Conservation (phyloP, 2,329 filamentous ascomycete species). For the Fusarium hostae region DNA sequence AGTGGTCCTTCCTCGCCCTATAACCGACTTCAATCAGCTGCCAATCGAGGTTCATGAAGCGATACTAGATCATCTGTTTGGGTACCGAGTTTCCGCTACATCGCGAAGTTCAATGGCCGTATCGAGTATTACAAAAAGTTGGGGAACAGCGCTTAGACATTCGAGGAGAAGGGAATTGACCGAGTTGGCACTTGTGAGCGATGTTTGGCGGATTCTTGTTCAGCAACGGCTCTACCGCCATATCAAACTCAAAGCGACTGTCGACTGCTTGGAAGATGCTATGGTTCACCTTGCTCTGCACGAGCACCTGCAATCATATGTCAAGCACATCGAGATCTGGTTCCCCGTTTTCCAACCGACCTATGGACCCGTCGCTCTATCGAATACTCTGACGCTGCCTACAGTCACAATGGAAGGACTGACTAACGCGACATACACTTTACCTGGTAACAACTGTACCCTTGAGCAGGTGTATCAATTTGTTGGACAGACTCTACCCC, state of each 20-base stretch:
- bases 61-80: conserved; percentile 77
- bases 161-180: conserved; percentile 75
- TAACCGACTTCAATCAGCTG: conserved; percentile 60
- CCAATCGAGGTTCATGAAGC: conserved; percentile 78
- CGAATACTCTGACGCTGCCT: conserved; percentile 59
- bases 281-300: conserved; percentile 68
- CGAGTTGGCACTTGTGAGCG: conserved; percentile 70
- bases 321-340: conserved; percentile 81
- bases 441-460: conserved; percentile 74
- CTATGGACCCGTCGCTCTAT: conserved; percentile 55
- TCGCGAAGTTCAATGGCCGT: conserved; percentile 66
- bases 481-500: conserved; percentile 67
- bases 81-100: conserved; percentile 71
- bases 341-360: conserved; percentile 77
- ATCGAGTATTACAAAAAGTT: conserved; percentile 65
- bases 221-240: conserved; percentile 80
- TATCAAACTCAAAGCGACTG: conserved; percentile 78
- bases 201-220: conserved; percentile 73
- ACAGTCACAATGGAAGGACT: conserved; percentile 66
- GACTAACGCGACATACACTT: conserved; percentile 67
- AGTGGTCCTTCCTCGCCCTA: conserved; percentile 26
- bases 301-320: conserved; percentile 69
- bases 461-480: conserved; percentile 76
- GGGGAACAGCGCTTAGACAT: conserved; percentile 73
- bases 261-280: conserved; percentile 69